phyloP scores from a whole-genome alignment of 371 early-diverging fungal genomes.

The Mortierella sp. region DNA sequence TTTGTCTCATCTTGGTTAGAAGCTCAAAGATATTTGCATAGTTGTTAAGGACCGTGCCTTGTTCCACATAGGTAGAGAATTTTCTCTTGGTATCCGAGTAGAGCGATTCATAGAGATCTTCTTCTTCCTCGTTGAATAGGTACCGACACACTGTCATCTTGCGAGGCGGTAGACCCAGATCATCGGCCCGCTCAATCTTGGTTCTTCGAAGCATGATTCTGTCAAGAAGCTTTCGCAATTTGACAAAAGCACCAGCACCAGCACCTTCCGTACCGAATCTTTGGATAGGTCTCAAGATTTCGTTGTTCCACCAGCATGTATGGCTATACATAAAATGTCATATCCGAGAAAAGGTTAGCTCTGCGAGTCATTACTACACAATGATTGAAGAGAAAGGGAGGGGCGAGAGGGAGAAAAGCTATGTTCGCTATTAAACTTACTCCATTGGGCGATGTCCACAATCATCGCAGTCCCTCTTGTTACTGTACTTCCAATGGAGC shows the following conservation, averaged over 20 bases:
- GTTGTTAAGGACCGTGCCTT: conserved; percentile 91
- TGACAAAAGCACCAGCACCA: conserved; percentile 79
- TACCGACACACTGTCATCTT: conserved; percentile 84
- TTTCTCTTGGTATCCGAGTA: conserved; percentile 82
- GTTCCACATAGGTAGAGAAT: conserved; percentile 87
- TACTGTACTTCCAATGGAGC: conserved; percentile 81
- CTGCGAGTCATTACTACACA: not conserved
- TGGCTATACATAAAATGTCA: conserved; percentile 58
- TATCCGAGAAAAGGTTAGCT: too few species aligned
- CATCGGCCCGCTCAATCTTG: conserved; percentile 91
- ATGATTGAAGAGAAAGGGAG: not conserved
- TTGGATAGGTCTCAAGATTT: conserved; percentile 95
- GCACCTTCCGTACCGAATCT: conserved; percentile 71
- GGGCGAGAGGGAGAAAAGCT: too few species aligned
- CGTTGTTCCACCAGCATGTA: conserved; percentile 97
- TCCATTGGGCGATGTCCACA: conserved; percentile 85
- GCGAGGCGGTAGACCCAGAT: conserved; percentile 93
- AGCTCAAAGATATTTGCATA: conserved; percentile 94
- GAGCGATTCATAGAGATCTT: conserved; percentile 91
- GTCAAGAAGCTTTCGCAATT: conserved; percentile 84
- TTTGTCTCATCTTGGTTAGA: conserved; percentile 76
- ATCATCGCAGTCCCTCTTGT: conserved; percentile 69
- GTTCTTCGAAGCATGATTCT: conserved; percentile 95
- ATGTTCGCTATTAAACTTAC: too few species aligned
- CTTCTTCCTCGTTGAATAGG: conserved; percentile 91